A percentile compares a stretch with the other conserved stretches of the same genome.
Conservation (phyloP, 2,329 filamentous ascomycete species). For the Sporothrix inflata region DNA sequence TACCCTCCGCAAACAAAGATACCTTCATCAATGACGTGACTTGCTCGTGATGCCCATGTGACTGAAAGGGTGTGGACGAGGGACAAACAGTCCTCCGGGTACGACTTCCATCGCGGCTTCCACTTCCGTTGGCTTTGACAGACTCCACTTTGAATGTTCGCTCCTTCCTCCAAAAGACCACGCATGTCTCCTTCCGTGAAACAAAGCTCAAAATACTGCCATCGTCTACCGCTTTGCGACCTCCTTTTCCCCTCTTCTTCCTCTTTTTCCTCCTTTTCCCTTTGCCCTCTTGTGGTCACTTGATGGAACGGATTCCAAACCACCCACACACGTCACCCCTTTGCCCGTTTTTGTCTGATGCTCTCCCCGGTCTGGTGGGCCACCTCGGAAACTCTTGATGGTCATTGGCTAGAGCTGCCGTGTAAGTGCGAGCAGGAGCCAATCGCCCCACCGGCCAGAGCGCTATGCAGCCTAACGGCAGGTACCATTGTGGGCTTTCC, state of each 20-base stretch:
- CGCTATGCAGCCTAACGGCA: not conserved
- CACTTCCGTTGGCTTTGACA: not conserved
- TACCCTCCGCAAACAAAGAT: not conserved
- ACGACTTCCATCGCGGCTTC: not conserved
- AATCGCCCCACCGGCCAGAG: not conserved
- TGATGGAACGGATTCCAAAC: not conserved
- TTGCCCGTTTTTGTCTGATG: not conserved
- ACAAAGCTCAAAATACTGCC: not conserved
- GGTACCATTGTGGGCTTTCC: not conserved
- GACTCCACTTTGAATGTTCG: not conserved
- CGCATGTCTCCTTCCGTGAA: not conserved
- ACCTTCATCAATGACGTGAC: not conserved
- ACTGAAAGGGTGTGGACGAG: not conserved
- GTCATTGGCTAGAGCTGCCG: not conserved
- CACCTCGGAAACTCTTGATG: conserved; percentile 18
- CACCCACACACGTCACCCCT: not conserved
- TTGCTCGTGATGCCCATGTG: not conserved
- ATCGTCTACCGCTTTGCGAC: not conserved
- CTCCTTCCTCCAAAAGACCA: not conserved
- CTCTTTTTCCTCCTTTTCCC: not conserved
- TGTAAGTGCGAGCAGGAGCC: not conserved
- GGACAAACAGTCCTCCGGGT: not conserved
- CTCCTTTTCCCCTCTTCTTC: not conserved
- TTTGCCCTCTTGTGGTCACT: not conserved
- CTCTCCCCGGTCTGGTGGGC: not conserved